Evolutionary conservation across 257 asterid species (phyloP).

Genomic region (Solanum peruvianum): DNA sequence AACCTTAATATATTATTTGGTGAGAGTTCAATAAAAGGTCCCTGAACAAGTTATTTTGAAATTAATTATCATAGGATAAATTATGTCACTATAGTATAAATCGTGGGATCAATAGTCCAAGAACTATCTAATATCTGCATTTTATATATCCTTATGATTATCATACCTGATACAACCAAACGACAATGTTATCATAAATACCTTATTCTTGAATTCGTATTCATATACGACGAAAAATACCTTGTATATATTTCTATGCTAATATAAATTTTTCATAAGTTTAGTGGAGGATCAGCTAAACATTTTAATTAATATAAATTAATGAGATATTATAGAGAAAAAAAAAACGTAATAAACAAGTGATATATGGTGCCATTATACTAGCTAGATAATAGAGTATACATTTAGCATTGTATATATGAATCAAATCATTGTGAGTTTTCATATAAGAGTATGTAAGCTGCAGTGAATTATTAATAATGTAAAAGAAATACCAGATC

Average conservation of each 20-base stretch:
- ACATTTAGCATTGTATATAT: background rate
- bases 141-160: background rate
- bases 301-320: background rate
- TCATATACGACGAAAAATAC: background rate
- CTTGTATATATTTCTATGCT: background rate
- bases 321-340: background rate
- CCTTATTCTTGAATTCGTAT: background rate
- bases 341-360: background rate
- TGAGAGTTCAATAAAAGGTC: background rate
- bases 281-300: background rate
- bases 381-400: background rate
- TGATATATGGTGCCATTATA: background rate
- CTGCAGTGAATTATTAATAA: background rate
- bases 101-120: background rate
- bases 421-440: background rate
- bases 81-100: background rate
- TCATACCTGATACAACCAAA: background rate
- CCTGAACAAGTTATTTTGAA: no score
- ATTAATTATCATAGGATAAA: no score
- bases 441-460: background rate
- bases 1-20: background rate
- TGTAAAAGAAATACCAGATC: background rate
- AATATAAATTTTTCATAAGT: background rate
- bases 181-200: background rate
- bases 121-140: background rate